A percentile compares a stretch with the other conserved stretches of the same genome.
Conservation (phyloP, 169 alveolate genomes). For the Cryptosporidium ubiquitum region DNA sequence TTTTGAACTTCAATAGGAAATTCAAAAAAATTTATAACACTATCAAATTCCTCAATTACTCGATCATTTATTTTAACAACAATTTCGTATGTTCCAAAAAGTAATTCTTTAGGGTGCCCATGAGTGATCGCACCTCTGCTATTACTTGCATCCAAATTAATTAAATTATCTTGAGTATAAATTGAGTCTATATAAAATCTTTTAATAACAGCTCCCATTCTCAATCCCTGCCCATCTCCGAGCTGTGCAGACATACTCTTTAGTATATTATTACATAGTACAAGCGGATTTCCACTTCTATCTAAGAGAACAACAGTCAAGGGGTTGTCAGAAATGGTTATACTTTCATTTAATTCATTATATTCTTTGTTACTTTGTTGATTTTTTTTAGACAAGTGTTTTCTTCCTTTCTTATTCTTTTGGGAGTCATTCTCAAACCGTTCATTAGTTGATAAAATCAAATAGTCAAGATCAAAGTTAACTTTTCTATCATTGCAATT, state of each 20-base stretch:
- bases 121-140: background rate
- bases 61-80: slow-evolving; percentile 55
- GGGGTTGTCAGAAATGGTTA: slow-evolving; percentile 30
- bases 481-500: slow-evolving; percentile 12
- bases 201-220: slow-evolving; percentile 66
- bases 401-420: slow-evolving; percentile 4
- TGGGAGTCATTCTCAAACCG: background rate
- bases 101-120: slow-evolving; percentile 51
- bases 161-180: slow-evolving; percentile 30
- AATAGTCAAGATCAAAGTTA: slow-evolving; percentile 24
- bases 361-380: slow-evolving; percentile 7
- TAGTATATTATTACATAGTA: slow-evolving; percentile 30
- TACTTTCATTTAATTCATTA: slow-evolving; percentile 12
- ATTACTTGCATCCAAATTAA: slow-evolving; percentile 2
- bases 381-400: background rate
- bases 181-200: slow-evolving; percentile 54
- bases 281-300: slow-evolving; percentile 44
- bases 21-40: background rate
- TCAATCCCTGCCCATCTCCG: slow-evolving; percentile 53
- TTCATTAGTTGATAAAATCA: slow-evolving; percentile 3
- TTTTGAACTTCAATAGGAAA: slow-evolving; percentile 6
- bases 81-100: slow-evolving; percentile 57
- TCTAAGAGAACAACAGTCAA: slow-evolving; percentile 34
- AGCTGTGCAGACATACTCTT: slow-evolving; percentile 55
- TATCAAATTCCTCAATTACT: slow-evolving; percentile 37